phyloP scores from a whole-genome alignment of 2,329 filamentous ascomycete genomes.

The Fonsecaea erecta region DNA sequence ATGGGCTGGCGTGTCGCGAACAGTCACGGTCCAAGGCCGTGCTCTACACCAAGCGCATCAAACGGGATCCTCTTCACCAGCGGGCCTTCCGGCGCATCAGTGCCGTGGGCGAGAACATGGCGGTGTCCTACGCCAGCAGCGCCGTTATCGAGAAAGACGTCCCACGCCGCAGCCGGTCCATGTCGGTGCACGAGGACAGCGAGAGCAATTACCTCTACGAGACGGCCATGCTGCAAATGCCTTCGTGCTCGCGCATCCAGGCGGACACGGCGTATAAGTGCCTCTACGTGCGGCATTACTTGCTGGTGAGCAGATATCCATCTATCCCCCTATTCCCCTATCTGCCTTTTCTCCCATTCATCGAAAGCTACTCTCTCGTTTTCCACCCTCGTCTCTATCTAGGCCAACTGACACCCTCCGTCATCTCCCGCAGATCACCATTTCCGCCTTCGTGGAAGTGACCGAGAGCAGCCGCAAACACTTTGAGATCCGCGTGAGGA shows the following conservation, averaged over 20 bases:
- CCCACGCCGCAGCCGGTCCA: conserved; percentile 10
- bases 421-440: conserved; percentile 3
- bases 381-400: too few relatives aligned
- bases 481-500: conserved; percentile 13
- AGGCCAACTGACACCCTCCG: neutral
- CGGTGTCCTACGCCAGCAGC: conserved; percentile 6
- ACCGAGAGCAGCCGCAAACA: conserved; percentile 13
- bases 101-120: conserved; percentile 19
- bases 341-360: neutral
- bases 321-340: too few relatives aligned
- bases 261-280: conserved; percentile 19
- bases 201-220: conserved; percentile 2
- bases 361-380: neutral
- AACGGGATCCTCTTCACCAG: conserved; percentile 17
- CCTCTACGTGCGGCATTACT: conserved; percentile 13
- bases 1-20: conserved; percentile 6
- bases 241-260: conserved; percentile 13
- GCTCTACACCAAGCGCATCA: conserved; percentile 15
- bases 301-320: conserved; percentile 4
- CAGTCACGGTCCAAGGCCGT: conserved; percentile 15
- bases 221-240: conserved; percentile 5
- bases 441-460: conserved; percentile 8
- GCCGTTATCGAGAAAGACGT: conserved; percentile 11
- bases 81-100: conserved; percentile 12
- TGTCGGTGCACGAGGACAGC: conserved; percentile 6